Percentiles rank a stretch among this genome's conserved stretches.
Evolutionary conservation across 1,284 basidiomycete genomes (phyloP).

Genomic region (Wallemia mellicola): DNA sequence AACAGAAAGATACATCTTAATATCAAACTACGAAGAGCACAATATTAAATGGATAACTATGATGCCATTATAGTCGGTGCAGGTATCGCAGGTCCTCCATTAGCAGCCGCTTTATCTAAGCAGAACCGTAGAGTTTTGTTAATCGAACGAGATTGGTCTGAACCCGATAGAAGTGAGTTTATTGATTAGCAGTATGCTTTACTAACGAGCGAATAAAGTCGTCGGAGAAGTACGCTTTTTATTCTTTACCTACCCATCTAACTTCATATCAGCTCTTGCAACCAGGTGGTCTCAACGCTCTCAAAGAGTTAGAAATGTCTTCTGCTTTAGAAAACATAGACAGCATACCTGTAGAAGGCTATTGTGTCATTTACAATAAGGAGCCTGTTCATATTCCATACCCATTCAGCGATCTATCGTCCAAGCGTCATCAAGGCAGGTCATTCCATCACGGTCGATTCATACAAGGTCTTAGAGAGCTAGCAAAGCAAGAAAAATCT

Average conservation of each 20-base stretch:
- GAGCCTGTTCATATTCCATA: slow-evolving; percentile 60
- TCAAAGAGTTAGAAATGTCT: slow-evolving; percentile 47
- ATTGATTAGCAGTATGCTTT: background rate
- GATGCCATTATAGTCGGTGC: slow-evolving; percentile 51
- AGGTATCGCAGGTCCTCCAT: slow-evolving; percentile 45
- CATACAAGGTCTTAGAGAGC: slow-evolving; percentile 42
- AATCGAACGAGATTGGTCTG: slow-evolving; percentile 58
- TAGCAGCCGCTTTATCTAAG: slow-evolving; percentile 21
- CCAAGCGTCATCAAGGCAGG: slow-evolving; percentile 30
- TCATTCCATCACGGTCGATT: slow-evolving; percentile 90
- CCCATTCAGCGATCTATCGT: slow-evolving; percentile 21
- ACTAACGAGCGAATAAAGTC: background rate
- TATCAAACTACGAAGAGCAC: too few species aligned
- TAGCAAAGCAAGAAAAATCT: slow-evolving; percentile 22
- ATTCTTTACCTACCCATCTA: background rate
- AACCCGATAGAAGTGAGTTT: slow-evolving; percentile 12
- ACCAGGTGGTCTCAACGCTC: slow-evolving; percentile 57
- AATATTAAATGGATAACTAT: background rate
- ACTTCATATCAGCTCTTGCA: slow-evolving; percentile 30
- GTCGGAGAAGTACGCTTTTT: background rate
- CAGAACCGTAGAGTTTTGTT: slow-evolving; percentile 30
- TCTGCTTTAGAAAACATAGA: slow-evolving; percentile 55
- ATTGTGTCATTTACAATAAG: slow-evolving; percentile 39
- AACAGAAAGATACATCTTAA: too few species aligned
- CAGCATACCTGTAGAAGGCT: slow-evolving; percentile 55